phyloP scores from a whole-genome alignment of 2,329 filamentous ascomycete genomes.

The Talaromyces sp. region DNA sequence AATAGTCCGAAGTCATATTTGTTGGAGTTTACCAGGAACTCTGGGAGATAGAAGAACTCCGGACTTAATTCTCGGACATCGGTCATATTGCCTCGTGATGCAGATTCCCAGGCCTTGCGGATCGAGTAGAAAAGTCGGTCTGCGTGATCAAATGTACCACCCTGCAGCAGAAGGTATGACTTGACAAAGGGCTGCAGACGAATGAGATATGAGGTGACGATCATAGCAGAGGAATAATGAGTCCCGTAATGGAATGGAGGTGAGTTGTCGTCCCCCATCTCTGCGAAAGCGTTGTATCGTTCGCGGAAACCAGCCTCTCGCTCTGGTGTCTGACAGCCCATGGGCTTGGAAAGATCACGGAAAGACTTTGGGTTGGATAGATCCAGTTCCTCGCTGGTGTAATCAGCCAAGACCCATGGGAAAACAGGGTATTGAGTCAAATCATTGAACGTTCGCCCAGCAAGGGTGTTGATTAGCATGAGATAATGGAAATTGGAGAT shows the following conservation, averaged over 20 bases:
- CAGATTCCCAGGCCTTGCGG: slow-evolving; percentile 85
- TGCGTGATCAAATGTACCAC: slow-evolving; percentile 94
- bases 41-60: slow-evolving; percentile 95
- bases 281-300: slow-evolving; percentile 82
- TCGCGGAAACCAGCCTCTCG: slow-evolving; percentile 80
- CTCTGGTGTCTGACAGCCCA: slow-evolving; percentile 82
- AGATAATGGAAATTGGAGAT: slow-evolving; percentile 99
- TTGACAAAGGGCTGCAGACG: slow-evolving; percentile 94
- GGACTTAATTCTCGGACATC: slow-evolving; percentile 94
- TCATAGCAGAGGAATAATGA: slow-evolving; percentile 99
- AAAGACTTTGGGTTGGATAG: slow-evolving; percentile 82
- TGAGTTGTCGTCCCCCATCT: slow-evolving; percentile 76
- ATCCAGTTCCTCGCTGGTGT: slow-evolving; percentile 90
- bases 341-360: slow-evolving; percentile 89
- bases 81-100: slow-evolving; percentile 85
- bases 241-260: slow-evolving; percentile 96
- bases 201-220: slow-evolving; percentile 94
- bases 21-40: slow-evolving; percentile 93
- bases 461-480: slow-evolving; percentile 98
- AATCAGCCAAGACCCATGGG: slow-evolving; percentile 94
- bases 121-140: slow-evolving; percentile 95
- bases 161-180: slow-evolving; percentile 90
- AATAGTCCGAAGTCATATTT: slow-evolving; percentile 88
- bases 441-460: slow-evolving; percentile 95
- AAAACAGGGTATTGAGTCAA: slow-evolving; percentile 98